Evolutionary conservation across 805 yeast species (phyloP), one percentile per base, ranked within the genome.

Genomic region (Candida easanensis): DNA sequence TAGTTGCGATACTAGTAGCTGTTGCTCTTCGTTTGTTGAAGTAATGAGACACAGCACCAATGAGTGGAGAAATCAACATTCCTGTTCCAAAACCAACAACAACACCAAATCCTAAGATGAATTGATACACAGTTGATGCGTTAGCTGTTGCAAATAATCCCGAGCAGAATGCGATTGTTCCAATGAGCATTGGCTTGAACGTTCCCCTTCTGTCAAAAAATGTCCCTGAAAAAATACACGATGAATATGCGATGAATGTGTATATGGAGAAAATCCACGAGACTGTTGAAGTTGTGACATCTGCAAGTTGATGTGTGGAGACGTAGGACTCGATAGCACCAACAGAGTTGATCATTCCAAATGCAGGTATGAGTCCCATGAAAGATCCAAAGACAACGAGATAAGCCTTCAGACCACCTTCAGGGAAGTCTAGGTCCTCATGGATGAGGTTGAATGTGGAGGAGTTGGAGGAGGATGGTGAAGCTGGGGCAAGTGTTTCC

Each of bases 291-390:
- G 76, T 62, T 13, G 71, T 58, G 2, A 66, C 63, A 38, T 67
- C 50, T 2, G 63, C 64, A 48, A 80, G 61, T 54, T 80, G 85
- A 57, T 80, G 73, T 3, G 63, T 60, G 2, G 76, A 66, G 5
- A 81, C 70, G 48, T 80, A 77, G 0, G 83, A 71, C 57, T 81
- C 80, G 27, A 81, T 69, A 2, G 81, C 82, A 44, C 87, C 86
- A 30, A 76, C 69, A 0, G 81, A 63, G 51, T 80, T 80, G 54
- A 77, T 62, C 40, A 77, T 58, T 0, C 88, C 87, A 42, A 78
- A 71, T 20, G 70, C 70, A 3, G 77, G 74, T 5, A 73, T 61
- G 13, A 75, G 64, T 0, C 85, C 85, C 43, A 75, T 58, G 49
- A 77, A 77, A 2, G 77, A 68, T 3, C 86, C 87, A 25, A 76